Percentiles rank a stretch among this genome's conserved stretches.
Conservation (phyloP, 441 rosid genomes). For the Arabidopsis lyrata region DNA sequence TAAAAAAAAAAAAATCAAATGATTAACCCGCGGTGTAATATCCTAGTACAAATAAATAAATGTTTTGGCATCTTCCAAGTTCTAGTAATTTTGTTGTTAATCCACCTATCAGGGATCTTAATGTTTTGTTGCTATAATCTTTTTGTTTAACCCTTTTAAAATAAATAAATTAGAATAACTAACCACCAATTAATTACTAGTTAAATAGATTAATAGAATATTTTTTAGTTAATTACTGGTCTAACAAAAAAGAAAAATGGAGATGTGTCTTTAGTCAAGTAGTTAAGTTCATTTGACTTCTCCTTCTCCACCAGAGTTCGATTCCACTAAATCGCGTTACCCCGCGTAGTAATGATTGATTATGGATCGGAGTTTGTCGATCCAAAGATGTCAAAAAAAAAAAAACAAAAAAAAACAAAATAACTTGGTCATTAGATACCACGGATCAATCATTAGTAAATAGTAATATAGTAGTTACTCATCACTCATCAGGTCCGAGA, state of each 20-base stretch:
- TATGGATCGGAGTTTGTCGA: no score
- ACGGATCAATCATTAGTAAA: neutral
- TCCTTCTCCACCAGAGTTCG: no score
- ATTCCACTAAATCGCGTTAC: no score
- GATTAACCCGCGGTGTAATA: no score
- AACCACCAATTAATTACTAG: neutral
- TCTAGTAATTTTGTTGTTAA: slow-evolving; percentile 28
- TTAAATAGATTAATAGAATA: neutral
- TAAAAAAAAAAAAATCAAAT: no score
- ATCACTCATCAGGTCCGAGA: neutral
- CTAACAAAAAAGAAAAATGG: neutral
- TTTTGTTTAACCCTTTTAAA: neutral
- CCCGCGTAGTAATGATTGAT: no score
- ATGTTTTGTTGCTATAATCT: slow-evolving; percentile 15
- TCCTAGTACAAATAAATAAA: neutral
- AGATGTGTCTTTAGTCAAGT: no score
- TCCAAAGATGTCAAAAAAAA: no score
- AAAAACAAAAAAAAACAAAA: no score
- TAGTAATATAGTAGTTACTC: neutral
- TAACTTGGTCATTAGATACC: neutral
- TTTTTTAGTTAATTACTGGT: neutral
- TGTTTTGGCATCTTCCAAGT: slow-evolving; percentile 25
- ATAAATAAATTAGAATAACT: neutral
- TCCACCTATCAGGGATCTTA: slow-evolving; percentile 31
- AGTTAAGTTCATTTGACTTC: no score